Evolutionary conservation across 2,329 filamentous ascomycete species (phyloP).

Genomic region (Penicillium sp.): DNA sequence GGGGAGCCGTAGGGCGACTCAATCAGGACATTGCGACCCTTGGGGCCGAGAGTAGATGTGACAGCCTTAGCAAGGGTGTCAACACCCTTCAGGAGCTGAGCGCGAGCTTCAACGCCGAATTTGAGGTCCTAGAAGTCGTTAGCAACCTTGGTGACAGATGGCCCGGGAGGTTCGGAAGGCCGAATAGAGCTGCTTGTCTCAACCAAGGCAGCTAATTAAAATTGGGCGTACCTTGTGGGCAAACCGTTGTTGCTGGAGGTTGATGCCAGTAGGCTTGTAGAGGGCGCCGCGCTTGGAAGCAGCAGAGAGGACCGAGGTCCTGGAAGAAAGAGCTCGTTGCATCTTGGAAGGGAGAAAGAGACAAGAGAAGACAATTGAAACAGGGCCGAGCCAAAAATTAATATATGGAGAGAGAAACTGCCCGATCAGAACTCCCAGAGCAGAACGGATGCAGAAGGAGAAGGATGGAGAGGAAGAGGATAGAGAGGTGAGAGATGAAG

Average conservation of each 20-base stretch:
- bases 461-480: constrained; percentile 36
- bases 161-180: constrained; percentile 30
- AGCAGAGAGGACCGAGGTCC: constrained; percentile 77
- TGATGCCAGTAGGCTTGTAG: constrained; percentile 67
- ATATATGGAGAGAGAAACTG: constrained; percentile 30
- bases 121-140: constrained; percentile 77
- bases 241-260: constrained; percentile 88
- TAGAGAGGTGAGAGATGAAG: constrained; percentile 41
- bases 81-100: constrained; percentile 87
- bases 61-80: constrained; percentile 97
- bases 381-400: constrained; percentile 28
- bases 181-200: constrained; percentile 4
- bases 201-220: neutral
- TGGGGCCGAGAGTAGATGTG: constrained; percentile 93
- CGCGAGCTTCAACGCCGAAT: constrained; percentile 94
- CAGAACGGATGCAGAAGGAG: constrained; percentile 36
- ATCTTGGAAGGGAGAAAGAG: constrained; percentile 62
- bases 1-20: constrained; percentile 98
- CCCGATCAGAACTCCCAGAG: constrained; percentile 41
- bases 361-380: constrained; percentile 31
- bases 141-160: constrained; percentile 28
- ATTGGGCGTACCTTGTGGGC: constrained; percentile 82
- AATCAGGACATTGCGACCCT: constrained; percentile 97
- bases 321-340: constrained; percentile 91
- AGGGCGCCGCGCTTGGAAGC: constrained; percentile 61